Percentiles rank a stretch among this genome's conserved stretches.
phyloP scores from a whole-genome alignment of 495 filamentous ascomycete species.

The Penicillium bialowiezense region DNA sequence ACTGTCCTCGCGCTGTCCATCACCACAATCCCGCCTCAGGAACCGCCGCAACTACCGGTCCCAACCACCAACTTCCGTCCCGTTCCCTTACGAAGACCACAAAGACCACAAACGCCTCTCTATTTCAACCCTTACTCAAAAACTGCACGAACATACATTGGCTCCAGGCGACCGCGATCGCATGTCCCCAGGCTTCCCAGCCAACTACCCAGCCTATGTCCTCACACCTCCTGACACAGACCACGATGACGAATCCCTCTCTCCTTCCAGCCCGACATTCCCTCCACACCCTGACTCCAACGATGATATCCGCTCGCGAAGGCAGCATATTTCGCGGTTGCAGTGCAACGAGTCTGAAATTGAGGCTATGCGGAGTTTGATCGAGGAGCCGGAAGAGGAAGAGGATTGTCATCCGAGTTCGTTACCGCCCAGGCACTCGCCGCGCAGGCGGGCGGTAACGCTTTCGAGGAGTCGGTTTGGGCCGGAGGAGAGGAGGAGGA shows the following conservation, averaged over 20 bases:
- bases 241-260: constrained; percentile 36
- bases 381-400: constrained; percentile 23
- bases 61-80: constrained; percentile 44
- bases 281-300: constrained; percentile 12
- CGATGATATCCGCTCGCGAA: constrained; percentile 31
- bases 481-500: constrained; percentile 22
- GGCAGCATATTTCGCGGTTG: constrained; percentile 43
- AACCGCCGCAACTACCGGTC: constrained; percentile 32
- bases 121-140: constrained; percentile 42
- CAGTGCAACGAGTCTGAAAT: constrained; percentile 38
- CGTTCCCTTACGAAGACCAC: constrained; percentile 31
- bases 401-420: constrained; percentile 47
- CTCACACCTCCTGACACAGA: constrained; percentile 46
- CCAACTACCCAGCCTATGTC: constrained; percentile 26
- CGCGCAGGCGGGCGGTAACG: constrained; percentile 26
- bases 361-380: constrained; percentile 36
- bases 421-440: constrained; percentile 35
- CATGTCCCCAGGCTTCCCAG: constrained; percentile 7
- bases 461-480: constrained; percentile 30
- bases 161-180: background rate
- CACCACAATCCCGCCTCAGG: constrained; percentile 40
- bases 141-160: constrained; percentile 46
- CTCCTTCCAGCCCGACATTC: constrained; percentile 36
- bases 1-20: constrained; percentile 46
- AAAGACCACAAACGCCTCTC: constrained; percentile 35